Base-by-base conservation (phyloP, 179 eudicot genomes). In the Spergularia azorica region DNA sequence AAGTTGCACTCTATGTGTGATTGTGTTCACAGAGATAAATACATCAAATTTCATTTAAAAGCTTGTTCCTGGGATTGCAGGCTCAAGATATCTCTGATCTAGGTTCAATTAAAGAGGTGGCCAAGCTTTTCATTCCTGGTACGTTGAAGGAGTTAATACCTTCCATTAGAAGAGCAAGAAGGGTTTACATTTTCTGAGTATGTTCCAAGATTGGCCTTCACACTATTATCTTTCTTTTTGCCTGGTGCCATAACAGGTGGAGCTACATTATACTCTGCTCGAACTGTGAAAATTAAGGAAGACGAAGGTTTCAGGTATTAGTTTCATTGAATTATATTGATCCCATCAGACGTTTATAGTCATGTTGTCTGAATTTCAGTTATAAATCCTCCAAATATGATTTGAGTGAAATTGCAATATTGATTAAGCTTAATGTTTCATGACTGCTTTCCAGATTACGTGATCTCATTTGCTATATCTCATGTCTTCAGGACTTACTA, bases 51-150 rank as follows among this genome's bases (percentile, higher is more conserved):
- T 11, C 75, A 43, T 68, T 21, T 18, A 63, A 67, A 69, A 17
- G 38, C 58, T 38, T 62, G 78, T 41, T 75, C 51, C 71, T 75
- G 63, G 65, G 68, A 81, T 77, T 76, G 74, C 93, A 95, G 99
- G 99, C 99, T 69, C 86, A 93, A 78, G 97, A 95, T 83, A 83
- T 95, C 71, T 75, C 92, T 62, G 91, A 86, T 88, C 77, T 95
- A 61, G 99, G 99, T 48, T 84, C 99, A 21, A 78, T 95, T 64
- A 95, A 95, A 87, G 97, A 87, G 58, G 97, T 97, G 70, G 88
- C 97, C 66, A 95, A 91, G 77, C 79, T 95, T 76, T 95, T 95
- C 76, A 87, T 95, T 80, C 99, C 99, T 56, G 97, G 99, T 95
- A 83, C 21, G 13, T 80, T 39, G 5, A 43, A 4, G 8, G 6